Evolutionary conservation across 1,284 basidiomycete genomes (phyloP).

Genomic region (Porogramme epimiltina): DNA sequence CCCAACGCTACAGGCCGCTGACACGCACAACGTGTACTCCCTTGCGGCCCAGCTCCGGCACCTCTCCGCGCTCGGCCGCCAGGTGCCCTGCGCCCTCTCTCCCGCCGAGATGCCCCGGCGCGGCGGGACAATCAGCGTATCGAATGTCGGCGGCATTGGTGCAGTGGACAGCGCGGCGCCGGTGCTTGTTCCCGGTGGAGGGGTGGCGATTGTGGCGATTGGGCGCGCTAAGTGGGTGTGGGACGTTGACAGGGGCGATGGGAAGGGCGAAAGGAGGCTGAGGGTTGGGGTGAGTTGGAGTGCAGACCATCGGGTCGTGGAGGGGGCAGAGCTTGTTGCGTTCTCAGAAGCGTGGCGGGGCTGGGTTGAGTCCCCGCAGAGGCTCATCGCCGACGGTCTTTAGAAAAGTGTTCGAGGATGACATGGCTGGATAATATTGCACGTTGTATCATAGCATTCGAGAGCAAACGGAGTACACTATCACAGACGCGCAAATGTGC

Average conservation of each 20-base stretch:
- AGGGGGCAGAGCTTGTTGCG: constrained; percentile 90
- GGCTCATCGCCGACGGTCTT: constrained; percentile 67
- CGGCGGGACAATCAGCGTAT: constrained; percentile 84
- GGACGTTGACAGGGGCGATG: constrained; percentile 57
- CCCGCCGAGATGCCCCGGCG: constrained; percentile 65
- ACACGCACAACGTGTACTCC: constrained; percentile 61
- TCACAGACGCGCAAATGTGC: not conserved
- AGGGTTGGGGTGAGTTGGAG: constrained; percentile 83
- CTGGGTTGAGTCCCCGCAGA: constrained; percentile 81
- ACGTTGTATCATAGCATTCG: too few relatives aligned
- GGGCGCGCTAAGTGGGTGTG: constrained; percentile 84
- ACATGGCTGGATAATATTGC: not conserved
- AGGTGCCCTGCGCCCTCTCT: constrained; percentile 63
- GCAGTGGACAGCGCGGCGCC: constrained; percentile 74
- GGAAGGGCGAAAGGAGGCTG: constrained; percentile 61
- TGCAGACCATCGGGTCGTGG: constrained; percentile 90
- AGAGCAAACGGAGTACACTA: not conserved
- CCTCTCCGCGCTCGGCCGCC: constrained; percentile 65
- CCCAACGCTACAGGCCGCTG: constrained; percentile 72
- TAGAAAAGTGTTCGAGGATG: constrained; percentile 29
- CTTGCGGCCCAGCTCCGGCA: constrained; percentile 67
- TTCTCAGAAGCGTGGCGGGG: constrained; percentile 90
- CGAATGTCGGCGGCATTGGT: constrained; percentile 84
- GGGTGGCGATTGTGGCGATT: constrained; percentile 89
- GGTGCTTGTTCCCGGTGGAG: constrained; percentile 85